Base-by-base conservation (phyloP, 1,139 yeast genomes). In the Pneumocystis jirovecii region DNA sequence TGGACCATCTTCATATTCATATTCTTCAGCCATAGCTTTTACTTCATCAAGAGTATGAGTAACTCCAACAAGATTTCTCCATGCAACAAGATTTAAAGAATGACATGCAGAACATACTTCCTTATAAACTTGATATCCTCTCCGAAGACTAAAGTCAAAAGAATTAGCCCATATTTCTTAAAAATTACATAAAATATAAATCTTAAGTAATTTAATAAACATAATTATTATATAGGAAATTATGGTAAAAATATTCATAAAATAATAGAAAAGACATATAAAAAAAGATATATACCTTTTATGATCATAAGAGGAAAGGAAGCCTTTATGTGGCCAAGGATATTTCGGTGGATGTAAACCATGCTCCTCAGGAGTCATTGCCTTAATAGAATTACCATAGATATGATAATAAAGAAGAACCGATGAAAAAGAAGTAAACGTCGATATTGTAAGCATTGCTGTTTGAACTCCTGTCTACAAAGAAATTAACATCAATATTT, bases 51-150 rank as follows among this genome's bases (percentile, higher is more conserved):
- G 82, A 69, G 96, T 85, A 81, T 93, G 97, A 65, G 97, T 88
- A 64, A 93, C 97, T 77, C 96, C 98, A 72, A 95, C 97, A 74
- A 93, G 80, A 74, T 91, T 88, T 84, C 98, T 89, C 99, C 99
- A 93, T 65, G 97, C 71, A 72, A 95, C 88, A 81, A 96, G 87
- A 76, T 90, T 93, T 74, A 93, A 81, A 39, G 98, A 91, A 80
- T 93, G 99, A 80, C 99, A 93, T 68, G 97, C 93, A 68, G 98
- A 96, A 83, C 99, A 93, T 68, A 93, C 98, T 79, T 93, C 99
- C 78, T 90, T 87, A 83, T 93, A 93, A 69, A 93, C 99, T 78
- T 90, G 97, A 85, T 86, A 93, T 72, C 99, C 99, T 83, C 99
- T 90, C 83, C 99, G 89, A 74, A 93, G 61, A 63, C 72, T 69